Conservation (phyloP, 75 land plant genomes). For the Larix kaempferi region DNA sequence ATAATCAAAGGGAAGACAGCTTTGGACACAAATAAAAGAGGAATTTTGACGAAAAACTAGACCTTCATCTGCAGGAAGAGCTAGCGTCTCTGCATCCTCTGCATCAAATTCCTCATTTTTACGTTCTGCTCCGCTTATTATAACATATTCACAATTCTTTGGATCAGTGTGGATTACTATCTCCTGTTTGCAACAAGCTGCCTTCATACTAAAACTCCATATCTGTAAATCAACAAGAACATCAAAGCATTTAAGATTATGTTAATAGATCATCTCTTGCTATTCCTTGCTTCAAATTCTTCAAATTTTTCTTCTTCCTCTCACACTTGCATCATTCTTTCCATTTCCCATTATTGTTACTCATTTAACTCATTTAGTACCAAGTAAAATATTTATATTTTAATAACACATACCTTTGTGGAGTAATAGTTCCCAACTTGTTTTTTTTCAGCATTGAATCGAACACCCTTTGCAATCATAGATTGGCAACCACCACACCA, state of each 20-base stretch:
- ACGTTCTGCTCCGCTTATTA: constrained; percentile 89
- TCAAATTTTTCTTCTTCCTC: neutral
- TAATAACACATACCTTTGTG: constrained; percentile 63
- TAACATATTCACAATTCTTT: constrained; percentile 81
- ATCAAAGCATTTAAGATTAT: neutral
- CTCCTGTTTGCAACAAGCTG: constrained; percentile 95
- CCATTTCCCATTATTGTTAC: neutral
- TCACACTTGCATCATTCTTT: neutral
- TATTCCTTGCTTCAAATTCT: neutral
- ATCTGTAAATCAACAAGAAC: constrained; percentile 50
- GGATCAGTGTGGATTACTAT: constrained; percentile 98
- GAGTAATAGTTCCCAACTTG: constrained; percentile 99
- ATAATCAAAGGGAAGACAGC: neutral
- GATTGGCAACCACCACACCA: constrained; percentile 99
- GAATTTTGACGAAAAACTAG: constrained; percentile 6
- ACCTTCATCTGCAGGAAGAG: constrained; percentile 86
- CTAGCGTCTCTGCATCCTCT: constrained; percentile 91
- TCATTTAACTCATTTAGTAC: neutral
- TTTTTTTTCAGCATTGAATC: constrained; percentile 99
- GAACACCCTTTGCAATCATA: constrained; percentile 99
- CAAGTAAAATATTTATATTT: neutral
- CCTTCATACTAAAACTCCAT: constrained; percentile 99
- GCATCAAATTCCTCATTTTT: constrained; percentile 85
- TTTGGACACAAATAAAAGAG: constrained; percentile 7
- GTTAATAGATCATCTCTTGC: neutral